Evolutionary conservation across 768 basidiomycete species (phyloP), one percentile per base, ranked within the genome.

Genomic region (Neoboletus subvelutipes): DNA sequence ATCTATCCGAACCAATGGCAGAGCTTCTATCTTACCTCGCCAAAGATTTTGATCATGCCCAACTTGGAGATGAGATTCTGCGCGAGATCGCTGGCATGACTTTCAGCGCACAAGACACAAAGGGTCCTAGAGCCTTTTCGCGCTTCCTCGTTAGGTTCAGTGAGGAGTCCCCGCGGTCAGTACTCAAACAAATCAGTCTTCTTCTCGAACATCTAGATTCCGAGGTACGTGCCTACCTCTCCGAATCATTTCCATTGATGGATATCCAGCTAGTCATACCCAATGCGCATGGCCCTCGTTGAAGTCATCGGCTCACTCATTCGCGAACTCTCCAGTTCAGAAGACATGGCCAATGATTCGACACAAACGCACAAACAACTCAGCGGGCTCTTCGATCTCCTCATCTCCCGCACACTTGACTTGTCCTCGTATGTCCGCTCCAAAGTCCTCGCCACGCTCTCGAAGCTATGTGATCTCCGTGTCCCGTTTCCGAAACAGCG

Each of bases 241-340:
- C 36, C 2, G 22, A 37, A 28, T 29, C 22, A 5, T 45, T 15
- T 8, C 29, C 13, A 13, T 24, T 52, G 13, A 54, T 39, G n/a
- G 17, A 37, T 12, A 31, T 20, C 37, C 34, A 6, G 46, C 15
- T 64, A 97, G 94, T 87, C 94, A 0, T 97, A 98, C 68, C 92
- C 94, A 0, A 94, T 99, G 86, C 92, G 97, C 41, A 89, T 94
- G 77, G 92, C 94, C 1, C 80, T 99, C 54, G 83, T 99, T 50
- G 96, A 98, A 69, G 82, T 95, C 55, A 84, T 98, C 40, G 93
- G 92, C 6, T 77, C 79, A 56, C 83, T 98, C 58, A 93, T 98
- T 67, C 78, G 80, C 43, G 92, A 98, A 61, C 82, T 98, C 13
- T 84, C 89, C 0, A 67, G 73, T 20, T 79, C 83, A 3, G 71